Conservation (phyloP, 345 rosid species). For the Theobroma cacao region DNA sequence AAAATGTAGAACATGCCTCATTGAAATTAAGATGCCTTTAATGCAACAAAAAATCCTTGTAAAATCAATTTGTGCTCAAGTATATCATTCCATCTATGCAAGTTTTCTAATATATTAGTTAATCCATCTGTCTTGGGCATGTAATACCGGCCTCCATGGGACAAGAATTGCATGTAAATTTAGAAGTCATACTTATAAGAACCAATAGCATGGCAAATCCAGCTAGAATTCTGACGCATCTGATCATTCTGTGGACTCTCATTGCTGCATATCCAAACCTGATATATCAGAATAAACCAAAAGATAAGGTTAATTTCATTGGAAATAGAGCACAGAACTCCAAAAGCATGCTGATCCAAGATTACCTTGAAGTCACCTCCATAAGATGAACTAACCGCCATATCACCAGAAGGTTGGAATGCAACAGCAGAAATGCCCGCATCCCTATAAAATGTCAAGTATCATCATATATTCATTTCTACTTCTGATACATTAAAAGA, state of each 20-base stretch:
- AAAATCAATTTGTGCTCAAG: neutral
- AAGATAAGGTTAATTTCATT: neutral
- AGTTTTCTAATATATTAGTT: neutral
- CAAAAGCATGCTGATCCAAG: neutral
- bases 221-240: conserved; percentile 46
- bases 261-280: conserved; percentile 75
- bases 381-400: conserved; percentile 82
- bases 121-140: neutral
- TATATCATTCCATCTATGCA: neutral
- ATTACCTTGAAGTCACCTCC: conserved; percentile 97
- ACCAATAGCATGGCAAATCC: conserved; percentile 92
- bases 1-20: neutral
- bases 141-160: neutral
- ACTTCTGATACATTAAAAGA: neutral
- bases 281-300: conserved; percentile 6
- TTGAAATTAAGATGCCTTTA: neutral
- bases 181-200: conserved; percentile 69
- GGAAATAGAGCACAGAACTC: neutral
- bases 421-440: conserved; percentile 73
- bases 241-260: conserved; percentile 40
- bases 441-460: conserved; percentile 48
- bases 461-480: neutral
- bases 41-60: neutral
- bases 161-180: neutral
- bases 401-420: conserved; percentile 64